phyloP scores from a whole-genome alignment of 1,284 basidiomycete species.

The Golubevia sp. region DNA sequence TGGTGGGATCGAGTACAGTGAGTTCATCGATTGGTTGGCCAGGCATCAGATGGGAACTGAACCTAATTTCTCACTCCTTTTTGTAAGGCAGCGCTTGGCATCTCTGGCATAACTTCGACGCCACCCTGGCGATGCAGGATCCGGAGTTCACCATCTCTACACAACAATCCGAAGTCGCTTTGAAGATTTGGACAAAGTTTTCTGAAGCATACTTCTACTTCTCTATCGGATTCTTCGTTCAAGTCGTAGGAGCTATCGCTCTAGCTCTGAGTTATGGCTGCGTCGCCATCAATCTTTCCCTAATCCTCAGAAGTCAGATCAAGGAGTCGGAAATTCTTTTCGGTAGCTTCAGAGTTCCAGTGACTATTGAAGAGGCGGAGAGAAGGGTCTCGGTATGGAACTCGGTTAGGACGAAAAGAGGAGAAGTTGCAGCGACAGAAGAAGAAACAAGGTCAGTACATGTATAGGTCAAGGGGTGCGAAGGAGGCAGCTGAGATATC shows the following conservation, averaged over 20 bases:
- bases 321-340: too few relatives aligned
- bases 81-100: background rate
- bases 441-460: too few relatives aligned
- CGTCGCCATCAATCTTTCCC: too few relatives aligned
- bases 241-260: background rate
- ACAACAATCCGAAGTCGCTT: background rate
- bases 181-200: background rate
- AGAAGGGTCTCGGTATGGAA: too few relatives aligned
- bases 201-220: background rate
- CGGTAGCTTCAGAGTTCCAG: too few relatives aligned
- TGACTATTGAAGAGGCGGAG: too few relatives aligned
- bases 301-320: too few relatives aligned
- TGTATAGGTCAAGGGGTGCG: too few relatives aligned
- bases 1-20: background rate
- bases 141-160: background rate
- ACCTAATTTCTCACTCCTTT: background rate
- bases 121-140: background rate
- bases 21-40: background rate
- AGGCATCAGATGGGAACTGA: background rate
- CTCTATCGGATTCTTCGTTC: background rate
- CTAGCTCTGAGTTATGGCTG: background rate
- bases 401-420: too few relatives aligned
- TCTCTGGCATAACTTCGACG: background rate
- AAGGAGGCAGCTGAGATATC: too few relatives aligned
- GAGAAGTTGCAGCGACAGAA: too few relatives aligned